phyloP scores from a whole-genome alignment of 805 yeast genomes.

The Suhomyces pyralidae region DNA sequence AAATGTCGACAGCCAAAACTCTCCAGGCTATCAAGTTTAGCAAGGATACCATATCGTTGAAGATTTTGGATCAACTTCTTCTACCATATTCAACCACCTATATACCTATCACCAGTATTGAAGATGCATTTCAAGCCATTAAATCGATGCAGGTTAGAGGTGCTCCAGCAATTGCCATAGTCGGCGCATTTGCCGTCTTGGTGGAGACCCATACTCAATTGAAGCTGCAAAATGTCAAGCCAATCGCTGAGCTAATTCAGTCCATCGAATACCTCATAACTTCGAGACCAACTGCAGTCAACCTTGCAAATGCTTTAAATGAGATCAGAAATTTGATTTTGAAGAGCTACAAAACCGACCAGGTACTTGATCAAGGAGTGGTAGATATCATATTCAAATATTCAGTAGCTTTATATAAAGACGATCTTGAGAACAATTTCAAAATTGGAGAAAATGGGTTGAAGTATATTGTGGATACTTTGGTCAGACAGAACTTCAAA shows the following conservation, averaged over 20 bases:
- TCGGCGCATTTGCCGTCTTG: conserved; percentile 79
- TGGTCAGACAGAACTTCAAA: conserved; percentile 45
- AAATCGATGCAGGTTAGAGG: conserved; percentile 93
- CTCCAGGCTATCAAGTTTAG: conserved; percentile 68
- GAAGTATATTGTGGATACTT: conserved; percentile 51
- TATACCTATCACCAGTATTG: conserved; percentile 56
- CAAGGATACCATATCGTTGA: conserved; percentile 42
- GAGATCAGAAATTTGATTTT: conserved; percentile 41
- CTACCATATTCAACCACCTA: conserved; percentile 80
- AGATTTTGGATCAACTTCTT: conserved; percentile 74
- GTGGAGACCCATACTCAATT: conserved; percentile 54
- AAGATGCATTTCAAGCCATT: conserved; percentile 81
- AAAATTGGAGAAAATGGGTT: conserved; percentile 81
- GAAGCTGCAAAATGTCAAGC: conserved; percentile 13
- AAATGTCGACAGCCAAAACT: conserved; percentile 12
- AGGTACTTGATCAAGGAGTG: conserved; percentile 23
- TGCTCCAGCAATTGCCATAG: conserved; percentile 97
- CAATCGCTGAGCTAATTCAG: conserved; percentile 33
- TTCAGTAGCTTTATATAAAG: conserved; percentile 58
- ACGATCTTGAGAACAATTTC: conserved; percentile 75
- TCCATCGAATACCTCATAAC: conserved; percentile 64
- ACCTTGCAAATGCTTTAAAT: conserved; percentile 70
- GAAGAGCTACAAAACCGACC: conserved; percentile 10
- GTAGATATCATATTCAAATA: conserved; percentile 39
- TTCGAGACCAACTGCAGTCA: conserved; percentile 95